Evolutionary conservation across 768 basidiomycete species (phyloP).

Genomic region (Gautieria morchelliformis): DNA sequence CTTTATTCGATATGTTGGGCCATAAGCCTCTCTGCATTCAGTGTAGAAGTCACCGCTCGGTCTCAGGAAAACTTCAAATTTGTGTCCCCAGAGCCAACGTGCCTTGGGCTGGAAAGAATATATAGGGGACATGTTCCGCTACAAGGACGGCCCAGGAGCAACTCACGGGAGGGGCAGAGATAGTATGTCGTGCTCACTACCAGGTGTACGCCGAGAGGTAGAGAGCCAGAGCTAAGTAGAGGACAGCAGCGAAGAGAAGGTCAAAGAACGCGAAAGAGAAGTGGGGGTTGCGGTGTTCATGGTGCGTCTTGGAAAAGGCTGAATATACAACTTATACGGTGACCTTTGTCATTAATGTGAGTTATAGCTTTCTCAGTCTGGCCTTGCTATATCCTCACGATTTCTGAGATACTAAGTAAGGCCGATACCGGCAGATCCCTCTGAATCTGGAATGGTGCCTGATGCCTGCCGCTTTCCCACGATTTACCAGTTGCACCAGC

Average conservation of each 20-base stretch:
- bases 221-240: background rate
- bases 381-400: no score
- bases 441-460: no score
- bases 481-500: no score
- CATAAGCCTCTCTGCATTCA: slow-evolving; percentile 7
- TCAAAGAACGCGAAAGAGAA: background rate
- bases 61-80: slow-evolving; percentile 8
- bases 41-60: slow-evolving; percentile 10
- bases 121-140: background rate
- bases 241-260: background rate
- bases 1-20: slow-evolving; percentile 12
- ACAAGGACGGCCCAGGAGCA: background rate
- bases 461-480: no score
- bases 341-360: no score
- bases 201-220: background rate
- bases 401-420: no score
- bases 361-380: no score
- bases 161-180: background rate
- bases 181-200: background rate
- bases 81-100: slow-evolving; percentile 16
- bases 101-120: slow-evolving; percentile 5
- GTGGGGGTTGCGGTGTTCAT: background rate
- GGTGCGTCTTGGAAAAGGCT: background rate
- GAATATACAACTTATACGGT: no score
- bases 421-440: no score